Base-by-base conservation (phyloP, 352 stramenopile species). In the Pythium volutum region DNA sequence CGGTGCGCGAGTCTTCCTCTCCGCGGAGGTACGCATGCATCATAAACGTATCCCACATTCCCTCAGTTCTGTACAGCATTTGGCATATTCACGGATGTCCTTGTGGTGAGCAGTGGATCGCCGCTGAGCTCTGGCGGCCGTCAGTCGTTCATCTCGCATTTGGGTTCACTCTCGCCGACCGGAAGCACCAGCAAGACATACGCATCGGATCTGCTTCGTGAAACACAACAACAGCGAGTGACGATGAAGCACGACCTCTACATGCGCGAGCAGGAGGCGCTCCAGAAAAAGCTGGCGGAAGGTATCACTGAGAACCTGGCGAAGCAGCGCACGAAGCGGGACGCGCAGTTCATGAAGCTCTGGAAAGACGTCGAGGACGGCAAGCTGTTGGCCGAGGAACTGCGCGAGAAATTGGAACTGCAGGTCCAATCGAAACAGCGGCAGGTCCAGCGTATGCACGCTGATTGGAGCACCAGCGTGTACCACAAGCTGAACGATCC, bases 211-310 rank as follows among this genome's bases (percentile, higher is more conserved):
- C 46, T 91, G 18, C 76, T 81, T 18, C 78, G 77, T 6, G 77
- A 88, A 59, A 87, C 79, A 0, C 77, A 88, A 41, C 72, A 91
- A 72, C 87, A 87, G 80, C 79, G 82, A 14, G 73, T 89, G 56
- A 27, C 69, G 2, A 84, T 89, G 74, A 91, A 91, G 55, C 76
- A 91, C 55, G 82, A 89, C 55, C 54, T 89, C 27, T 87, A 91
- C 61, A 64, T 75, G 57, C 82, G 81, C 43, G 82, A 91, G 55
- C 79, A 88, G 54, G 78, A 89, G 33, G 73, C 66, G 11, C 68
- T 84, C 54, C 68, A 80, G 47, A 79, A 81, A 42, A 86, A 91
- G 36, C 58, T 91, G 10, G 59, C 73, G 0, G 76, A 85, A 27
- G 72, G 67, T n/a, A 87, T 89, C 48, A 76, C 79, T 0, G 82